Evolutionary conservation across 768 basidiomycete genomes (phyloP).

Genomic region (Lyophyllum shimeji): DNA sequence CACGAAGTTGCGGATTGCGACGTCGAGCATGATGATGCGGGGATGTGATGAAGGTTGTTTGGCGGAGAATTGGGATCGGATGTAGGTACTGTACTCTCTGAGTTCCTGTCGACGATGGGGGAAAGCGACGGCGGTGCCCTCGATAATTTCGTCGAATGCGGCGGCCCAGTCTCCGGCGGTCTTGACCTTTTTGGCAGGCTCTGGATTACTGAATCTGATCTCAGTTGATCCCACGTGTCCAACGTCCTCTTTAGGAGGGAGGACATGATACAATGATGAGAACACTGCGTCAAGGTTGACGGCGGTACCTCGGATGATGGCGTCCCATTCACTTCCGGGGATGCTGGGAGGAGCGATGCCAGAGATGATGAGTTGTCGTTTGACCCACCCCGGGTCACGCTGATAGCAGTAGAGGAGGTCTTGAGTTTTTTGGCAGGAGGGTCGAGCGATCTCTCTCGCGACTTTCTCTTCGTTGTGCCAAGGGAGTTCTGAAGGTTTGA

Average conservation of each 20-base stretch:
- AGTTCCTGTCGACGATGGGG: not conserved
- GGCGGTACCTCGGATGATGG: not conserved
- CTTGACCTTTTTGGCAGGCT: not conserved
- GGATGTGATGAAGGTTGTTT: not conserved
- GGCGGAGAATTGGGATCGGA: constrained; percentile 16
- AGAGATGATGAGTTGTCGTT: not conserved
- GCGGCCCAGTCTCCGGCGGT: not conserved
- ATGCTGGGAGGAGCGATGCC: not conserved
- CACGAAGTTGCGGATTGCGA: constrained; percentile 11
- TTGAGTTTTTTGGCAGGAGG: not conserved
- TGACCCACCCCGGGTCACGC: not conserved
- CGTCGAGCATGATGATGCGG: constrained; percentile 14
- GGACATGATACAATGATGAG: constrained; percentile 7
- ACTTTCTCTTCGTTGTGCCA: not conserved
- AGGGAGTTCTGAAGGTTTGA: not conserved
- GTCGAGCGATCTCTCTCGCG: not conserved
- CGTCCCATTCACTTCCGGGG: not conserved
- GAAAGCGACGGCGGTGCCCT: not conserved
- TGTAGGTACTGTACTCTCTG: constrained; percentile 7
- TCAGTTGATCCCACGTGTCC: constrained; percentile 12
- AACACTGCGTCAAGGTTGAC: not conserved
- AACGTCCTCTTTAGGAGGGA: constrained; percentile 10
- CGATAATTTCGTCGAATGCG: not conserved
- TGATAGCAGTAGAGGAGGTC: not conserved
- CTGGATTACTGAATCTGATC: constrained; percentile 4